Evolutionary conservation across 805 yeast species (phyloP), one percentile per base, ranked within the genome.

Genomic region (Candida takata): DNA sequence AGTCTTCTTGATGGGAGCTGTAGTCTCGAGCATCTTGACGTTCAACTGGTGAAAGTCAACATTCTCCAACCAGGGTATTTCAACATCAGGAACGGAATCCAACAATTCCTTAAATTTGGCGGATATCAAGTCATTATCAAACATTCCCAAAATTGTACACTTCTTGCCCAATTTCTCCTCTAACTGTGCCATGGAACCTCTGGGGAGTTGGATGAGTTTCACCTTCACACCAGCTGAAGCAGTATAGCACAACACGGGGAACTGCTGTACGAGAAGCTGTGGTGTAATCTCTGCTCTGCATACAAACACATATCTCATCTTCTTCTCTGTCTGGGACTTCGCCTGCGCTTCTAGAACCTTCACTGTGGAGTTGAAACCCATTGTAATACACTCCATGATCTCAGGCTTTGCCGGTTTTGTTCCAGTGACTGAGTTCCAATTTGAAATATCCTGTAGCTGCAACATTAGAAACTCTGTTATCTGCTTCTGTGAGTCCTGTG

Each of bases 181-280:
- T 2, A 72, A 41, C 35, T 45, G 42, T 3, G 36, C 29, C 19
- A 41, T 20, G 2, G 52, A 27, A 0, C 64, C 72, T 37, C 61
- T 64, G 2, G 87, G 87, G 18, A 82, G 58, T 42, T 76, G 81
- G 3, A 81, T 65, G 29, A 81, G 57, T 41, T 74, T 78, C 4
- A 76, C 76, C 13, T 44, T 37, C 13, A 36, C 20, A 5, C 45
- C 41, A 4, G 43, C 42, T 0, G 60, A 62, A 0, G 82, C 67
- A 18, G 74, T 61, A 36, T 58, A 68, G 18, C 74, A 55, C 25
- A 82, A 54, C 3, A 70, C 58, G 0, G 90, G 90, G 28, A 81
- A 64, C 33, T 73, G 79, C 41, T 71, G 68, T 5, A 72, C 59
- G 27, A 81, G 47, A 2, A 81, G 57, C 1, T 58, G 43, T 1